Evolutionary conservation across 768 basidiomycete genomes (phyloP).

Genomic region (Lactarius psammicola): DNA sequence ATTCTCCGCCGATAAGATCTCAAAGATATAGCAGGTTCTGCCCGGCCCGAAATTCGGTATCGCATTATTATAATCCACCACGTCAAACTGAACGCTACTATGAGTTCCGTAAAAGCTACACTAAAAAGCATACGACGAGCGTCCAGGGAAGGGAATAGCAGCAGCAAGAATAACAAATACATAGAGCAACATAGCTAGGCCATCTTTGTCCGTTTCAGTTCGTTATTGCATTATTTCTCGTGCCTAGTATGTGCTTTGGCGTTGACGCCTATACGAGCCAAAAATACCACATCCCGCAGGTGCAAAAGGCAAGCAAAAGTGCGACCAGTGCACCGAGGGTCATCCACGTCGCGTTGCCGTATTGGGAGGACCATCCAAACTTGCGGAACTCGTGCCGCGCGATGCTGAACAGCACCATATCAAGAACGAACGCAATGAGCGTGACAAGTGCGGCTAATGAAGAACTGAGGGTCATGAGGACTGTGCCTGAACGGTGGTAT

Average conservation of each 20-base stretch:
- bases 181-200: not conserved
- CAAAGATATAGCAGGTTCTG: not conserved
- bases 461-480: conserved; percentile 70
- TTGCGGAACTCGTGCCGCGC: conserved; percentile 57
- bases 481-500: conserved; percentile 68
- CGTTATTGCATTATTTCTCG: not conserved
- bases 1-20: not conserved
- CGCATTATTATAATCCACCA: not conserved
- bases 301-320: conserved; percentile 64
- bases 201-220: conserved; percentile 9
- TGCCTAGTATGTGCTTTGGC: conserved; percentile 31
- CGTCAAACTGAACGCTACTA: too few relatives aligned
- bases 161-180: conserved; percentile 1
- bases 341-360: conserved; percentile 83
- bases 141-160: not conserved
- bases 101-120: not conserved
- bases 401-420: conserved; percentile 78
- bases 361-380: conserved; percentile 48
- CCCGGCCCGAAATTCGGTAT: not conserved
- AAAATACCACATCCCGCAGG: conserved; percentile 63
- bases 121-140: not conserved
- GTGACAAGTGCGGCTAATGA: conserved; percentile 65
- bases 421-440: conserved; percentile 69
- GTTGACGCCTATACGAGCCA: conserved; percentile 54
- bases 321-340: conserved; percentile 71